These are phyloP conservation scores for Clavispora phyllophila DNA, from an alignment of 805 yeast genomes.

Conservation along the genomic window DNA sequence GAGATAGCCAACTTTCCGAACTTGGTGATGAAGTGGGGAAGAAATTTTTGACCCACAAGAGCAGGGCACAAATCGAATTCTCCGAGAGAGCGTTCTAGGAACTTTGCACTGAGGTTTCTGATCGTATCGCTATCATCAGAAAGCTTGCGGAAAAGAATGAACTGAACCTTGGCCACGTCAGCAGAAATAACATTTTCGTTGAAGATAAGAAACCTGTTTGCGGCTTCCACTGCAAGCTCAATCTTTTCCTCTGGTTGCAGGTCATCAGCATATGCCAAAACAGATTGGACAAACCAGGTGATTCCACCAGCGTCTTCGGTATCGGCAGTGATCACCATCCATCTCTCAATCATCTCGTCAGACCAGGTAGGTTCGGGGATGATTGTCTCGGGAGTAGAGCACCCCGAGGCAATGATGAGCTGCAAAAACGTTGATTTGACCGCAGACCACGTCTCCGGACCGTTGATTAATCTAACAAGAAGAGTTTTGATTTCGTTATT, in stretches of 20 bases:
- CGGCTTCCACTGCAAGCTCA: constrained; percentile 24
- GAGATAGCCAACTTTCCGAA: not conserved
- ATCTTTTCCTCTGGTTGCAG: constrained; percentile 19
- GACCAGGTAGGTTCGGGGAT: not conserved
- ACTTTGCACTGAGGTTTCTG: constrained; percentile 26
- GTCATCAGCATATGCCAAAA: not conserved
- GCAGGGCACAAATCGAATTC: not conserved
- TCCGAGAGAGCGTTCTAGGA: constrained; percentile 20
- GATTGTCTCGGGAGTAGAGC: not conserved
- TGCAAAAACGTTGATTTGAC: constrained; percentile 40
- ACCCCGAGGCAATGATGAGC: constrained; percentile 16
- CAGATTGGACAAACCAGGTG: not conserved
- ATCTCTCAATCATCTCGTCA: not conserved
- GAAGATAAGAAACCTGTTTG: constrained; percentile 17
- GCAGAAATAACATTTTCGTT: constrained; percentile 5
- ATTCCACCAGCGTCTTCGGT: not conserved
- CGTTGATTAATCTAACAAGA: constrained; percentile 14
- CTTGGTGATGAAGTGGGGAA: not conserved
- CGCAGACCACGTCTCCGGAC: constrained; percentile 33
- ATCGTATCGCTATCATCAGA: constrained; percentile 67
- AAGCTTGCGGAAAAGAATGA: constrained; percentile 32
- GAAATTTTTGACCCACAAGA: not conserved
- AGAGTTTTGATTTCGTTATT: constrained; percentile 1
- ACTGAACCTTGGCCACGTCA: constrained; percentile 13
- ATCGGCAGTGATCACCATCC: not conserved